These are phyloP conservation scores for Acacia acuminata DNA, from an alignment of 306 rosid species.

Conservation along the genomic window DNA sequence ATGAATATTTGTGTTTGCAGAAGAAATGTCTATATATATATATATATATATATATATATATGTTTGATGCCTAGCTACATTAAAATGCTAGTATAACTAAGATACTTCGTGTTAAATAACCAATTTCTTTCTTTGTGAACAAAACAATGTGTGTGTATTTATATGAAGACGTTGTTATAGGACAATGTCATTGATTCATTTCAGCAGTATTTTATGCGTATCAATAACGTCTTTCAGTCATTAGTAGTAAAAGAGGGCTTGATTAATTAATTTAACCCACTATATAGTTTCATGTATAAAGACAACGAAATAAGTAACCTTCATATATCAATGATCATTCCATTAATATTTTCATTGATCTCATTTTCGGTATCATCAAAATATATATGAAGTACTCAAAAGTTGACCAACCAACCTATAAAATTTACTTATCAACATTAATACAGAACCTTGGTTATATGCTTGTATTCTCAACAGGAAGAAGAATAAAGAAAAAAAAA, in stretches of 20 bases:
- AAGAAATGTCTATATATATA: not conserved
- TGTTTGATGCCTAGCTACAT: not conserved
- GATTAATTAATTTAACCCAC: not conserved
- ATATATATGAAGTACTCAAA: not conserved
- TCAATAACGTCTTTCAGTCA: slow-evolving; percentile 10
- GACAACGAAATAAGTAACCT: not conserved
- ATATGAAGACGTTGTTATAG: not conserved
- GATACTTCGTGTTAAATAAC: not conserved
- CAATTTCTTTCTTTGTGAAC: not conserved
- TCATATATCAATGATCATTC: not conserved
- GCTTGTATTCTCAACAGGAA: not conserved
- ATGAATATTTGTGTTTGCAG: not conserved
- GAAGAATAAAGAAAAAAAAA: not conserved
- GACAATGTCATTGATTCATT: slow-evolving; percentile 5
- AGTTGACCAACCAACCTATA: not conserved
- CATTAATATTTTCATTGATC: too few species aligned
- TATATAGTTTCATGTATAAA: not conserved
- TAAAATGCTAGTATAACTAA: not conserved
- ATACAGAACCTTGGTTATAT: not conserved
- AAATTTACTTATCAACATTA: not conserved
- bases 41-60: too few species aligned
- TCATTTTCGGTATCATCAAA: not conserved
- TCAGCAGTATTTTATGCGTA: not conserved
- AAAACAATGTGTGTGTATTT: too few species aligned
- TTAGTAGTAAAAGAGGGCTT: too few species aligned